Base-by-base conservation (phyloP, 345 rosid genomes). In the Cardamine occulta region DNA sequence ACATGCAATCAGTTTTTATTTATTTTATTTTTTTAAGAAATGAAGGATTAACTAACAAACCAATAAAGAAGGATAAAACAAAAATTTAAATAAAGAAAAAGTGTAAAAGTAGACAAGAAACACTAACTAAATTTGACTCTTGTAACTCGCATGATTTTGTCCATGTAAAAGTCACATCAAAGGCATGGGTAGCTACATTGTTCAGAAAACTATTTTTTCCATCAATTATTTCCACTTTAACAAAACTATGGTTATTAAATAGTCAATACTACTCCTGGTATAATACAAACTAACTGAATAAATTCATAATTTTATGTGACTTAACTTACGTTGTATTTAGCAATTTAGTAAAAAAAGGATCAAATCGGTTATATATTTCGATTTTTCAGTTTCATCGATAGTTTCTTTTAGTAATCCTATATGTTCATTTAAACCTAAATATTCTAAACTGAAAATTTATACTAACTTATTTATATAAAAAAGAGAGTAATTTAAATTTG, bases 111-210 rank as follows among this genome's bases (percentile, higher is more conserved):
- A 72, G 76, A 61, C 61, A 72, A 37, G 76, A 72, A 72, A 72
- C 42, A 61, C 68, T 71, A 59, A 71, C 75, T 60, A 71, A 60
- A 35, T 72, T 72, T 72, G 76, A 61, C 76, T 72, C 35, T 72
- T 49, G 75, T 61, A 72, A 72, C 65, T 72, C 68, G 68, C 76
- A 61, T 72, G 76, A 62, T 72, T 71, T 72, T 72, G 76, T 72
- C 76, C 76, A 24, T 72, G n/a, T 39, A 72, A 72, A 51, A 35
- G 68, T 72, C 68, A 72, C 68, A 61, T 72, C 76, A 62, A 51
- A 72, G 21, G 40, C 61, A 61, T 53, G 63, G 35, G 52, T 48
- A 15, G 57, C 21, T 45, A 57, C 32, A 28, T 31, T 37, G 51
- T 26, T 60, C 37, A 59, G 14, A 60, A 48, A 60, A 15, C 31